Evolutionary conservation across 2,329 filamentous ascomycete species (phyloP), one percentile per base, ranked within the genome.

Genomic region (Trichophyton schoenleinii): DNA sequence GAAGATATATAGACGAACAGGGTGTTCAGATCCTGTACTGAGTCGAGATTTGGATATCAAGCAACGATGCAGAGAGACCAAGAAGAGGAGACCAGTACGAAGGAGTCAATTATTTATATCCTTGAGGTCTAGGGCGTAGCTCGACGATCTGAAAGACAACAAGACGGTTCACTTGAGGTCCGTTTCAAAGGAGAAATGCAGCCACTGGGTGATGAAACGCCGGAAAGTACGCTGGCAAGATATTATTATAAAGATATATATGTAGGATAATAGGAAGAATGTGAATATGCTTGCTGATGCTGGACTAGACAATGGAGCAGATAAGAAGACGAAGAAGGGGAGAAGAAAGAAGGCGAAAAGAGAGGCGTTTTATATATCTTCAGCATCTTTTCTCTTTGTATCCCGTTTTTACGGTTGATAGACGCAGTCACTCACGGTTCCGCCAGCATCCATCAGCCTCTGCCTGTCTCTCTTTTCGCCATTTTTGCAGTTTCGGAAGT

Each of bases 381-480:
- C 41, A n/a, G 18, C 28, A 11, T 55, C 25, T 36, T 13, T 36
- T 13, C 52, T 15, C 52, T 55, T 55, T 55, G 52, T 55, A 36
- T 55, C 25, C 34, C 41, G 2, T 44, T 18, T 18, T n/a, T 44
- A n/a, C 18, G 15, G 3, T 44, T 44, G 41, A 44, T 44, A 20
- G n/a, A 44, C n/a, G n/a, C 22, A 22, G 18, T 25, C 22, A 28
- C 13, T 22, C n/a, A 48, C 7, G 42, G 9, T 25, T 48, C 44
- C 44, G 44, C 46, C 46, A 52, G 52, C 31, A 55, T 55, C 52
- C 52, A 55, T 55, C 52, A 55, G 52, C 52, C 52, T 55, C 52
- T 53, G 28, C 28, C 11, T 55, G 20, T 55, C 20, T 53, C 49
- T 34, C 18, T 20, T 20, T 31, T 9, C 6, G 3, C 20, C 4